phyloP scores from a whole-genome alignment of 1,284 basidiomycete genomes.

The Rhizopogon hawkerae region DNA sequence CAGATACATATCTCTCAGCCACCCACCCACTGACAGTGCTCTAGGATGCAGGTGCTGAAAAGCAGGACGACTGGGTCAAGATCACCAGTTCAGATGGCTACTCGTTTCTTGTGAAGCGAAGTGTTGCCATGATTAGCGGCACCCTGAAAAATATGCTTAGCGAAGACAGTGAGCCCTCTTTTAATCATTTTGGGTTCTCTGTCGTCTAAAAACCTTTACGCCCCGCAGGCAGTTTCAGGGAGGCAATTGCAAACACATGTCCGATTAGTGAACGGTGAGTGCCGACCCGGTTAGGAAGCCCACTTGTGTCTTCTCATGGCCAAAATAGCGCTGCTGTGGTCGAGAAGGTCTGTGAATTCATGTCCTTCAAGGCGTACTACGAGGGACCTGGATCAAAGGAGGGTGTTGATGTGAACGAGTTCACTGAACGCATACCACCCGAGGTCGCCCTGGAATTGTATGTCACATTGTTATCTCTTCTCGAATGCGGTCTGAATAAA shows the following conservation, averaged over 20 bases:
- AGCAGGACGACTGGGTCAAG: constrained; percentile 41
- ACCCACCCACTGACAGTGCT: background rate
- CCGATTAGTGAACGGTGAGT: constrained; percentile 40
- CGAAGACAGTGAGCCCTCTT: constrained; percentile 22
- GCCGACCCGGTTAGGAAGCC: background rate
- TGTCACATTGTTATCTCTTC: constrained; percentile 23
- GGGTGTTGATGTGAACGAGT: constrained; percentile 63
- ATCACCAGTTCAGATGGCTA: constrained; percentile 46
- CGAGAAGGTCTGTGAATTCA: constrained; percentile 77
- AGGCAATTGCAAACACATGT: constrained; percentile 41
- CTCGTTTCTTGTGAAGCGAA: constrained; percentile 42
- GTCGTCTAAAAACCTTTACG: constrained; percentile 7
- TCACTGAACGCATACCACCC: constrained; percentile 67
- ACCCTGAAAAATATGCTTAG: constrained; percentile 38
- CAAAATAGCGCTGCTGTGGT: constrained; percentile 57
- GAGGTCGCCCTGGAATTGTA: constrained; percentile 80
- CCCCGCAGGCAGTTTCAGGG: constrained; percentile 39
- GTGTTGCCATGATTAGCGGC: constrained; percentile 43
- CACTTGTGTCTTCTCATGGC: background rate
- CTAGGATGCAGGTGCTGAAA: constrained; percentile 9
- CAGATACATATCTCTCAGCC: too few relatives aligned
- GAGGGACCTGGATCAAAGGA: constrained; percentile 50
- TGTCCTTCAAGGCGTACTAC: constrained; percentile 70
- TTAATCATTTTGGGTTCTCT: constrained; percentile 6
- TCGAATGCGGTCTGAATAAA: constrained; percentile 1